These are phyloP conservation scores for Geotrichum candidum DNA, from an alignment of 1,139 yeast genomes.

Conservation along the genomic window DNA sequence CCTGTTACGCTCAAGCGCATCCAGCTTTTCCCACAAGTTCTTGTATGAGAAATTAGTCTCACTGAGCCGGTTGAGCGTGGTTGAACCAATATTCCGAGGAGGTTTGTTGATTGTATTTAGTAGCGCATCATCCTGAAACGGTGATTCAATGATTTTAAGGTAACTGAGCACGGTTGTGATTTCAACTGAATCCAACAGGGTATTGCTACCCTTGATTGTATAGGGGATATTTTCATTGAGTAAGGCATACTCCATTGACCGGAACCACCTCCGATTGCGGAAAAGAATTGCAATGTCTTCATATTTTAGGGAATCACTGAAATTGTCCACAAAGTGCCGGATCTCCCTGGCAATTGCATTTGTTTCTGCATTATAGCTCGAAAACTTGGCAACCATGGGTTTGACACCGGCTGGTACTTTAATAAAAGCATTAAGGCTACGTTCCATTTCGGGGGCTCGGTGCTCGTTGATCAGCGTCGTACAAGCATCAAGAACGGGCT, in stretches of 20 bases:
- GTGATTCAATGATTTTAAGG: conserved; percentile 52
- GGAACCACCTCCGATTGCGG: conserved; percentile 54
- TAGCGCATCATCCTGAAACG: conserved; percentile 51
- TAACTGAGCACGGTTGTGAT: conserved; percentile 47
- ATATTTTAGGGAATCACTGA: conserved; percentile 35
- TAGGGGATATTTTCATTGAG: conserved; percentile 55
- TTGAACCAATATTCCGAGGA: conserved; percentile 65
- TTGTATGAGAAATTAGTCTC: background rate
- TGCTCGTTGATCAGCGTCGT: conserved; percentile 65
- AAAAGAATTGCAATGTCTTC: conserved; percentile 68
- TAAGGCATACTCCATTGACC: conserved; percentile 57
- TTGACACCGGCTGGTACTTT: background rate
- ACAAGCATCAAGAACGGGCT: conserved; percentile 57
- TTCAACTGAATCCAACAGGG: conserved; percentile 16
- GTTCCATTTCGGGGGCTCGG: conserved; percentile 22
- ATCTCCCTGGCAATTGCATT: conserved; percentile 54
- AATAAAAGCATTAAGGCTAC: conserved; percentile 7
- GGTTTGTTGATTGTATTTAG: conserved; percentile 55
- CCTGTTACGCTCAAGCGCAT: conserved; percentile 11
- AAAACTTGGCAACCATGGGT: conserved; percentile 37
- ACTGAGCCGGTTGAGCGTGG: conserved; percentile 37
- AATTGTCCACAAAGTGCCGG: conserved; percentile 25
- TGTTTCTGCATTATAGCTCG: conserved; percentile 49
- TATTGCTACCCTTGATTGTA: conserved; percentile 33
- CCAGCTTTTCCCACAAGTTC: conserved; percentile 10